Evolutionary conservation across 23 red algal genomes (phyloP).

Genomic region (Gracilaria caudata): DNA sequence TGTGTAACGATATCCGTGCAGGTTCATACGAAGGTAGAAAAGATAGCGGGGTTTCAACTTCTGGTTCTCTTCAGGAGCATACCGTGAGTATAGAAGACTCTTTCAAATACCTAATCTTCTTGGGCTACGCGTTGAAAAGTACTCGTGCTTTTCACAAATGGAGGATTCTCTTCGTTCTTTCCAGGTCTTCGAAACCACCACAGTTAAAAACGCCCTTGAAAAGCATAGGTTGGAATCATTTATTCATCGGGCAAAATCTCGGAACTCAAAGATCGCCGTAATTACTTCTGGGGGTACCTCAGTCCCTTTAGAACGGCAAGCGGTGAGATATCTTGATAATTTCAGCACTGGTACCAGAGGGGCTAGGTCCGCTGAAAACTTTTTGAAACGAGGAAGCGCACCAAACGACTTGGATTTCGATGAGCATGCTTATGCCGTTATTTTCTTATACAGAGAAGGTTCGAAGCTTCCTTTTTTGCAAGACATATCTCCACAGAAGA

Average conservation of each 20-base stretch:
- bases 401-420: background rate
- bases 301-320: constrained; percentile 76
- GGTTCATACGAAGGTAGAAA: too few species aligned
- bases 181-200: background rate
- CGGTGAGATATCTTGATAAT: constrained; percentile 91
- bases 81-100: too few species aligned
- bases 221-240: background rate
- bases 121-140: background rate
- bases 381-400: constrained; percentile 12
- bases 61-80: too few species aligned
- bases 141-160: background rate
- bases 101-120: background rate
- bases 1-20: too few species aligned
- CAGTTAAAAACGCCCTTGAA: background rate
- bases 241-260: background rate
- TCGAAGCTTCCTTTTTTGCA: constrained; percentile 63
- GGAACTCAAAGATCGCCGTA: constrained; percentile 37
- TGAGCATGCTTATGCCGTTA: constrained; percentile 40
- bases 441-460: constrained; percentile 78
- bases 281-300: constrained; percentile 92
- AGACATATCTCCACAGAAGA: background rate
- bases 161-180: background rate
- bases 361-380: constrained; percentile 68
- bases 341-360: constrained; percentile 92
- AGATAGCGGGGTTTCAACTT: too few species aligned